A percentile compares a stretch with the other conserved stretches of the same genome.
Evolutionary conservation across 768 basidiomycete species (phyloP).

Genomic region (Coprinellus micaceus): DNA sequence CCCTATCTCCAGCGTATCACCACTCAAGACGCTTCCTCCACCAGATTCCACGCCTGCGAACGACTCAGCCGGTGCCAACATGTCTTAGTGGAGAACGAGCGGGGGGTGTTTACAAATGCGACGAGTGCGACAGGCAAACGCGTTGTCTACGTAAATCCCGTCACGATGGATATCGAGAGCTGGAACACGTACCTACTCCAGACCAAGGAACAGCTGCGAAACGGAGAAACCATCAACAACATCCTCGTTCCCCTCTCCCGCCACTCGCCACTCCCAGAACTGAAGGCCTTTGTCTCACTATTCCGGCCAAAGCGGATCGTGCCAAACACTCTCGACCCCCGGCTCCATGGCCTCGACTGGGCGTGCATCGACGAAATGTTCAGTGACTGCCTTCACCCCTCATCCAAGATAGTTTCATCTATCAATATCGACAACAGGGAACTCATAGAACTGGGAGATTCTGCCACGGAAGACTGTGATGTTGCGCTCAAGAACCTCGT

Average conservation of each 20-base stretch:
- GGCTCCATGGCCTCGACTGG: constrained; percentile 64
- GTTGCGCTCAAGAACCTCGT: constrained; percentile 64
- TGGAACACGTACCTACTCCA: constrained; percentile 45
- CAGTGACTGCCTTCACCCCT: constrained; percentile 44
- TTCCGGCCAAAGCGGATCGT: constrained; percentile 76
- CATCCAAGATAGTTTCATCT: neutral
- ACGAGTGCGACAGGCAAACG: constrained; percentile 45
- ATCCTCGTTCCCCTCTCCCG: constrained; percentile 79
- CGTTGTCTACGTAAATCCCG: constrained; percentile 84
- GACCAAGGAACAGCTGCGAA: constrained; percentile 35
- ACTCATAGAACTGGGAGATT: constrained; percentile 8
- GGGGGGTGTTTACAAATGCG: constrained; percentile 24
- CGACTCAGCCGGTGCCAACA: constrained; percentile 69
- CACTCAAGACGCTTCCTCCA: constrained; percentile 54
- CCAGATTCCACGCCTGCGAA: constrained; percentile 94
- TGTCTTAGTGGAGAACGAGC: constrained; percentile 44
- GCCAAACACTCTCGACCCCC: constrained; percentile 70
- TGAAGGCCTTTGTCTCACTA: constrained; percentile 73
- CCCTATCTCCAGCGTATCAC: constrained; percentile 58
- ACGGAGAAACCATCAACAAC: constrained; percentile 46
- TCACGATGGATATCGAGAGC: constrained; percentile 60
- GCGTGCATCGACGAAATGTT: constrained; percentile 69
- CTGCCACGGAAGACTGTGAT: constrained; percentile 35
- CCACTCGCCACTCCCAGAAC: constrained; percentile 85
- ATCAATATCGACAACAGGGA: neutral